Percentiles rank a stretch among this genome's conserved stretches.
These are phyloP conservation scores for Begonia loranthoides DNA, from an alignment of 306 rosid genomes.

Conservation along the genomic window DNA sequence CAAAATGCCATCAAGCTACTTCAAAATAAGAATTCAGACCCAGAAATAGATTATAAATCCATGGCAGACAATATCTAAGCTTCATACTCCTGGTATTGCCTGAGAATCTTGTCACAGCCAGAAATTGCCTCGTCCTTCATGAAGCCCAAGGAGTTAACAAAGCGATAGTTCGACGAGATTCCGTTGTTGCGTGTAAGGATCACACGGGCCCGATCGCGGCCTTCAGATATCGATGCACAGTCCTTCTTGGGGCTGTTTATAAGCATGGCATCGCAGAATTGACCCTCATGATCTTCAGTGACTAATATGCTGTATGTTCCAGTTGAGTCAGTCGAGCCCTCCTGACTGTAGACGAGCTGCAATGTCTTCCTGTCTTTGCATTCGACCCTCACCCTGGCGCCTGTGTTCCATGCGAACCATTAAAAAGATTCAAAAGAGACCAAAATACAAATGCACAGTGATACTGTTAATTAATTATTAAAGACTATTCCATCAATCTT, in stretches of 20 bases:
- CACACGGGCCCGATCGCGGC: constrained; percentile 78
- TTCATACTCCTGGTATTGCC: constrained; percentile 51
- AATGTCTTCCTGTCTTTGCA: constrained; percentile 37
- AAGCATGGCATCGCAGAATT: constrained; percentile 56
- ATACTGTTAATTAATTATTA: no score
- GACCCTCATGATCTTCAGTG: constrained; percentile 49
- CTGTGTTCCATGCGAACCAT: constrained; percentile 14
- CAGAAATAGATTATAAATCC: neutral
- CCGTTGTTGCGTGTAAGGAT: constrained; percentile 71
- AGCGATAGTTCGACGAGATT: constrained; percentile 43
- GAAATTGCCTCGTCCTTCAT: constrained; percentile 23
- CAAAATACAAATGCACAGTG: neutral
- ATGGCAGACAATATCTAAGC: neutral
- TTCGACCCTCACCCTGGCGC: constrained; percentile 57
- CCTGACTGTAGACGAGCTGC: constrained; percentile 31
- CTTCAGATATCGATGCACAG: constrained; percentile 35
- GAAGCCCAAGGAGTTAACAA: constrained; percentile 64
- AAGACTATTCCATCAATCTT: neutral
- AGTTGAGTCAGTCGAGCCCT: constrained; percentile 35
- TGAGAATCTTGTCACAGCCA: constrained; percentile 52
- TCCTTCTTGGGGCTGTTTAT: constrained; percentile 41
- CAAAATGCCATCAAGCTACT: no score
- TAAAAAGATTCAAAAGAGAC: neutral
- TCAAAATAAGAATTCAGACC: no score
- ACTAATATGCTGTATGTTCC: constrained; percentile 47